These are phyloP conservation scores for Coprinopsis marcescibilis DNA, from an alignment of 768 basidiomycete species.

Conservation along the genomic window DNA sequence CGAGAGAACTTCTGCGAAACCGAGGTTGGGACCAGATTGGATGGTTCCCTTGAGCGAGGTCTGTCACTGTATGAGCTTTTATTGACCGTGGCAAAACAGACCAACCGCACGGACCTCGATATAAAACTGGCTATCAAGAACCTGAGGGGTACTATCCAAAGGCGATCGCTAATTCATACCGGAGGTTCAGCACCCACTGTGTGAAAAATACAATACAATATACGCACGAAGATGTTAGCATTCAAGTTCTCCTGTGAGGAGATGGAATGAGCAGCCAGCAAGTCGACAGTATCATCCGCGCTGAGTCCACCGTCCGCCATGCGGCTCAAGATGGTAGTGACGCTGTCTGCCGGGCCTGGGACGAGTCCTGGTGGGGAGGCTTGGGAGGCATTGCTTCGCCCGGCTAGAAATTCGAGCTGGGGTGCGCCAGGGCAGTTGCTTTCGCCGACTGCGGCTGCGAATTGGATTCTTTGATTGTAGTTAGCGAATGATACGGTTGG, in stretches of 20 bases:
- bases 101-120: constrained; percentile 26
- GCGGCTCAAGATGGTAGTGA: constrained; percentile 17
- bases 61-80: not conserved
- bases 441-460: constrained; percentile 39
- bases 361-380: constrained; percentile 26
- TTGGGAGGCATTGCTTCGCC: constrained; percentile 28
- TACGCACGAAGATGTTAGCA: constrained; percentile 12
- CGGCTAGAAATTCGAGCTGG: constrained; percentile 34
- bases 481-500: not conserved
- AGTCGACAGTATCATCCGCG: constrained; percentile 23
- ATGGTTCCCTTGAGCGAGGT: constrained; percentile 32
- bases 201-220: too few species aligned
- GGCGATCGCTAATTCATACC: constrained; percentile 24
- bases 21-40: constrained; percentile 33
- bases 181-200: constrained; percentile 13
- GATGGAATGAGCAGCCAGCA: constrained; percentile 29
- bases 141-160: constrained; percentile 40
- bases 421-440: constrained; percentile 40
- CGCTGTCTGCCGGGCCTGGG: constrained; percentile 18
- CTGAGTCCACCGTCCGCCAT: constrained; percentile 20
- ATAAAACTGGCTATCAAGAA: constrained; percentile 42
- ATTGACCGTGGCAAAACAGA: not conserved
- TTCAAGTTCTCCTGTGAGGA: constrained; percentile 22
- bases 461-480: constrained; percentile 44
- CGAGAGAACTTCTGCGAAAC: constrained; percentile 34